phyloP scores from a whole-genome alignment of 306 rosid species.

The Vicia sativa region DNA sequence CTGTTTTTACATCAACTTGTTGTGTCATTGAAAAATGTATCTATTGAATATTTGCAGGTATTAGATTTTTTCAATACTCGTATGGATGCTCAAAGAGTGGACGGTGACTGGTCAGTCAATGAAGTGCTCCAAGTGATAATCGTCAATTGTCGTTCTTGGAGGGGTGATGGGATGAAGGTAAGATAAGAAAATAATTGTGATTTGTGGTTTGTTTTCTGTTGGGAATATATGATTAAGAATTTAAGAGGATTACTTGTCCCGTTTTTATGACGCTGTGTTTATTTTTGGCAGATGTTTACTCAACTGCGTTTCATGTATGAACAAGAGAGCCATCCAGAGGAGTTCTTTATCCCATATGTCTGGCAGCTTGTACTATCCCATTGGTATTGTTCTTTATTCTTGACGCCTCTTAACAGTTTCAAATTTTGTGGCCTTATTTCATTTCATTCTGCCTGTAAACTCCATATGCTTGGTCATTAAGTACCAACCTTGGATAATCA shows the following conservation, averaged over 20 bases:
- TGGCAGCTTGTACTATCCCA: constrained; percentile 94
- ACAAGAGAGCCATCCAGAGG: constrained; percentile 98
- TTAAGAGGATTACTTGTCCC: constrained; percentile 12
- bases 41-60: constrained; percentile 57
- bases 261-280: constrained; percentile 21
- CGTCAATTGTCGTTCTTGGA: constrained; percentile 91
- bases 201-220: constrained; percentile 24
- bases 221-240: constrained; percentile 29
- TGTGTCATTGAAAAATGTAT: constrained; percentile 23
- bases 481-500: no score
- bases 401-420: background rate
- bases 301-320: constrained; percentile 96
- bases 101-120: constrained; percentile 90
- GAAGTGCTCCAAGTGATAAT: constrained; percentile 92
- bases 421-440: constrained; percentile 27
- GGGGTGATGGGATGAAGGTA: constrained; percentile 99
- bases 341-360: constrained; percentile 91
- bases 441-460: constrained; percentile 29
- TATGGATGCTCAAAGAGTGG: constrained; percentile 83
- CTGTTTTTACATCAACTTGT: constrained; percentile 22
- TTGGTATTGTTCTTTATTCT: constrained; percentile 58
- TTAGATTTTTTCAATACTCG: constrained; percentile 96
- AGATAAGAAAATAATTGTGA: constrained; percentile 19
- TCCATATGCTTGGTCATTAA: constrained; percentile 11
- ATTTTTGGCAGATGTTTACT: constrained; percentile 79